These are phyloP conservation scores for Pleurotus eryngii DNA, from an alignment of 768 basidiomycete genomes.

Conservation along the genomic window DNA sequence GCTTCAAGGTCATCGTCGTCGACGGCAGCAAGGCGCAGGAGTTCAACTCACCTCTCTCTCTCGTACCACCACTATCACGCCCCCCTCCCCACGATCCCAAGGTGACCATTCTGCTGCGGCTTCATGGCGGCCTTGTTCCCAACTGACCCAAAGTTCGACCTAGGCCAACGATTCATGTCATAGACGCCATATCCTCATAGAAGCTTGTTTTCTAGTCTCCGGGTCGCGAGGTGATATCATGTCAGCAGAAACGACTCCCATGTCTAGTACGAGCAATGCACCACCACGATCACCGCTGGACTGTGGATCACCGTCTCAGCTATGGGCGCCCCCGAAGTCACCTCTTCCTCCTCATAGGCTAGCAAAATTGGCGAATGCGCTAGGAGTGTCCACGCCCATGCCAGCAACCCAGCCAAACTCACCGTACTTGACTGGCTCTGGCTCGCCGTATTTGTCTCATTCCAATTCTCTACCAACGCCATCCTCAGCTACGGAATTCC, in stretches of 20 bases:
- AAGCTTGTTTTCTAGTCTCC: background rate
- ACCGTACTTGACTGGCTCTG: conserved; percentile 2
- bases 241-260: conserved; percentile 3
- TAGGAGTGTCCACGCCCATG: conserved; percentile 74
- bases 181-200: conserved; percentile 1
- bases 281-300: conserved; percentile 3
- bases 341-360: conserved; percentile 76
- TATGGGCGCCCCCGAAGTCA: conserved; percentile 66
- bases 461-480: conserved; percentile 26
- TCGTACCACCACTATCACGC: background rate
- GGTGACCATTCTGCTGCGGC: background rate
- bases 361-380: conserved; percentile 81
- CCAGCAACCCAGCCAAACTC: conserved; percentile 42
- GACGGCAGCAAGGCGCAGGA: background rate
- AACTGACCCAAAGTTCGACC: background rate
- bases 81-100: background rate
- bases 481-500: conserved; percentile 30
- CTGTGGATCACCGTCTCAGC: conserved; percentile 19
- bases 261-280: background rate
- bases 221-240: conserved; percentile 6
- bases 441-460: conserved; percentile 26
- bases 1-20: background rate
- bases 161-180: background rate
- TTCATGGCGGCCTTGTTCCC: background rate
- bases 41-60: background rate